Evolutionary conservation across 305 asterid species (phyloP).

Genomic region (Fraxinus velutina): DNA sequence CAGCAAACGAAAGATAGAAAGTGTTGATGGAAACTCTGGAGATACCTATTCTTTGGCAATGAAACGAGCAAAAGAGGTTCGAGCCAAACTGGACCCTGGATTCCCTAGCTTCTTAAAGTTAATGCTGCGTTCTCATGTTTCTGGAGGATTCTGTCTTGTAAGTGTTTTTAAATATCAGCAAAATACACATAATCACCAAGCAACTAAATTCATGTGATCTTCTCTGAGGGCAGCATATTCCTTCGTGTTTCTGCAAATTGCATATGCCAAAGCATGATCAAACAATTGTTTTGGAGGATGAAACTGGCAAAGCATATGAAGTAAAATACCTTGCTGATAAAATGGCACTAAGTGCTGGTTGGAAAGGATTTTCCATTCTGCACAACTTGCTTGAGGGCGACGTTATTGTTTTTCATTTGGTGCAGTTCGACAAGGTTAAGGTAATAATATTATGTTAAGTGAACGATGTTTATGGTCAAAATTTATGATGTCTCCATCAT

Average conservation of each 20-base stretch:
- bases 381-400: constrained; percentile 44
- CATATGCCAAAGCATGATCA: constrained; percentile 39
- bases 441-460: constrained; percentile 18
- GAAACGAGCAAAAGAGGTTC: constrained; percentile 35
- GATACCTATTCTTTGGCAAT: constrained; percentile 6
- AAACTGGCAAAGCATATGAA: constrained; percentile 26
- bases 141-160: constrained; percentile 39
- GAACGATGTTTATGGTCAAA: not conserved
- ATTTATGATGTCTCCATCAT: not conserved
- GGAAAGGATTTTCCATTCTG: constrained; percentile 44
- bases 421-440: constrained; percentile 35
- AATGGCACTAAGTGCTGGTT: constrained; percentile 52
- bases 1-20: not conserved
- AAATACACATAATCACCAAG: not conserved
- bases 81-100: constrained; percentile 24
- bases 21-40: not conserved
- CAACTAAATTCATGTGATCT: not conserved
- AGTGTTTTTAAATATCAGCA: not conserved
- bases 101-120: constrained; percentile 38
- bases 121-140: constrained; percentile 42
- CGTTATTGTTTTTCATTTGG: constrained; percentile 42
- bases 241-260: constrained; percentile 36
- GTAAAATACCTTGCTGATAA: constrained; percentile 41
- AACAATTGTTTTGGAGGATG: constrained; percentile 39
- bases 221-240: constrained; percentile 34